Evolutionary conservation across 2,329 filamentous ascomycete species (phyloP).

Genomic region (Colletotrichum orbiculare): DNA sequence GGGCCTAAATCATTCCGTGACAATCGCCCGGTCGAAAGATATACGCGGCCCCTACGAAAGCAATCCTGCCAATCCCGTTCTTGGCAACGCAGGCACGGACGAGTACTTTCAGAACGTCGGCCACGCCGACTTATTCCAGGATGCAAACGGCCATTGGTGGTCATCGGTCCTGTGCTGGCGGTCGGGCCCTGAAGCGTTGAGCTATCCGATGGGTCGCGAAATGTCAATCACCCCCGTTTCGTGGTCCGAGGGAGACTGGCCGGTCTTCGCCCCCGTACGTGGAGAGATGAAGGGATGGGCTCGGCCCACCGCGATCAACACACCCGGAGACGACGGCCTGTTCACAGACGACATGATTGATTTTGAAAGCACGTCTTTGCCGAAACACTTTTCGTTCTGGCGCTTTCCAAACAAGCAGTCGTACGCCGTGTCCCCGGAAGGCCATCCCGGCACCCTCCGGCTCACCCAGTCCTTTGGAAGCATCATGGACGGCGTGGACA

Average conservation of each 20-base stretch:
- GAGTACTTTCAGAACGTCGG: constrained; percentile 56
- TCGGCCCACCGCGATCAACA: too few relatives aligned
- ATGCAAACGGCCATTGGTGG: constrained; percentile 62
- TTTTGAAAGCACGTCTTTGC: too few relatives aligned
- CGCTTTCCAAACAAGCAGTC: too few relatives aligned
- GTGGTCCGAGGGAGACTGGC: neutral
- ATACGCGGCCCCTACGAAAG: constrained; percentile 56
- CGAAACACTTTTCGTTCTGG: too few relatives aligned
- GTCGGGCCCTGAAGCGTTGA: constrained; percentile 50
- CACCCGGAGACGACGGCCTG: too few relatives aligned
- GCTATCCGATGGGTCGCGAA: constrained; percentile 66
- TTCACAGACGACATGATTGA: too few relatives aligned
- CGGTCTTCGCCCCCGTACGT: neutral
- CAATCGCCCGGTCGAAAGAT: constrained; percentile 53
- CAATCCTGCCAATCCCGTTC: constrained; percentile 55
- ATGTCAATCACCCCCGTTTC: constrained; percentile 57
- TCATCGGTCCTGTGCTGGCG: constrained; percentile 57
- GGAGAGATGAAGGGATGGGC: too few relatives aligned
- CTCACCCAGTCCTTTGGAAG: too few relatives aligned
- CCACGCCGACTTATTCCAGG: constrained; percentile 58
- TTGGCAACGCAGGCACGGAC: constrained; percentile 52
- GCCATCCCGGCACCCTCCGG: too few relatives aligned
- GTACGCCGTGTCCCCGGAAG: too few relatives aligned
- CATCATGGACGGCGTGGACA: too few relatives aligned
- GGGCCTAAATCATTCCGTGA: constrained; percentile 51